These are phyloP conservation scores for Phytophthora syringae DNA, from an alignment of 352 stramenopile species.

Conservation along the genomic window DNA sequence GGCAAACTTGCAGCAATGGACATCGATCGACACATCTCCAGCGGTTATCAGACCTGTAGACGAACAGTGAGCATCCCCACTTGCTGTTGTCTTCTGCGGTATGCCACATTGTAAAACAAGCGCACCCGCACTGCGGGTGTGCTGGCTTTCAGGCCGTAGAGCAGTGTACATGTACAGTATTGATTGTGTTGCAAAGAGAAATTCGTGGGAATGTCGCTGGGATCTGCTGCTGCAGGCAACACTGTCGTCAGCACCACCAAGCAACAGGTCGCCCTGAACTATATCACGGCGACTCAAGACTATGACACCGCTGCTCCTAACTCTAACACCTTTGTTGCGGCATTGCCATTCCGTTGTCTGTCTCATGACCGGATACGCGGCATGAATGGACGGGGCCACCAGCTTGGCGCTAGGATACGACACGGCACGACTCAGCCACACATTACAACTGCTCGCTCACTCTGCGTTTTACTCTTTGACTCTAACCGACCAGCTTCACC, in stretches of 20 bases:
- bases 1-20: no score
- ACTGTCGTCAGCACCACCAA: constrained; percentile 6
- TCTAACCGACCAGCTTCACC: constrained; percentile 26
- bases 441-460: constrained; percentile 14
- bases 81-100: not conserved
- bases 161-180: no score
- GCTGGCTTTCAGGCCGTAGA: no score
- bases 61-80: not conserved
- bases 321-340: constrained; percentile 22
- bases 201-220: not conserved
- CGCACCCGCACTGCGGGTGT: no score
- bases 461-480: constrained; percentile 15
- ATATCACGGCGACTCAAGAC: constrained; percentile 18
- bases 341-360: constrained; percentile 28
- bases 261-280: constrained; percentile 15
- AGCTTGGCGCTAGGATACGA: not conserved
- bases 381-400: constrained; percentile 34
- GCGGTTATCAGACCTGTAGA: constrained; percentile 6
- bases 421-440: constrained; percentile 10
- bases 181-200: not conserved
- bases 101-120: no score
- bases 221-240: constrained; percentile 5
- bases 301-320: not conserved
- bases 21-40: no score
- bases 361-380: constrained; percentile 14